Evolutionary conservation across 2,329 filamentous ascomycete genomes (phyloP), one percentile per base, ranked within the genome.

Genomic region (Karstenula rhodostoma): DNA sequence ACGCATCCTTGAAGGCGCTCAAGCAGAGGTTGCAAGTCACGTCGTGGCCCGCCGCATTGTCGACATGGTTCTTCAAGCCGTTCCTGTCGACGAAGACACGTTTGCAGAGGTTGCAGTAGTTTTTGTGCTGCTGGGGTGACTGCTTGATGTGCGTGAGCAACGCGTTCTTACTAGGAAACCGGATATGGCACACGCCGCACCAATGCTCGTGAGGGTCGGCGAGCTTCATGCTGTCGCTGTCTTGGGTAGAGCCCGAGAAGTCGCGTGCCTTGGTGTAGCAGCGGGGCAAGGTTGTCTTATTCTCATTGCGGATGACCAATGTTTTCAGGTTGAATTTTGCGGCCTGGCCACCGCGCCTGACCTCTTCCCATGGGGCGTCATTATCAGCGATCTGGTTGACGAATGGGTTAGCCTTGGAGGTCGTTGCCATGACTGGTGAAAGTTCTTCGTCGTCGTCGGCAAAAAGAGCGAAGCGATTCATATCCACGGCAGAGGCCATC

Each of bases 91-190:
- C 71, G 54, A 77, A 77, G 0, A 76, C 67, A 29, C 73, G 71
- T 54, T 68, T 71, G 67, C 74, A 77, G 6, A 77, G 70, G 49
- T 75, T 76, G 61, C 74, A 77, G 58, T 74, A 77, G 59, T 76
- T 58, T 27, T 68, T 59, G 57, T 77, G 74, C 1, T 63, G 23
- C 22, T 33, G 62, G 5, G 64, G 62, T 8, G 58, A 52, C 22
- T 69, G 65, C 61, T 75, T 75, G 42, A 70, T 61, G 55, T 77
- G 74, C 19, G 49, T 62, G 29, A 69, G 54, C 0, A 77, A 61
- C 7, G 67, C 56, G 1, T 56, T 22, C 58, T 74, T 76, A 53
- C 33, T 72, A 2, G 61, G 35, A 22, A 75, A 70, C 44, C 63
- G 67, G 25, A 61, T 33, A 2, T 61, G 66, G 63, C 74, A 77